A percentile compares a stretch with the other conserved stretches of the same genome.
Conservation (phyloP, 306 rosid species). For the Vigna unguiculata region DNA sequence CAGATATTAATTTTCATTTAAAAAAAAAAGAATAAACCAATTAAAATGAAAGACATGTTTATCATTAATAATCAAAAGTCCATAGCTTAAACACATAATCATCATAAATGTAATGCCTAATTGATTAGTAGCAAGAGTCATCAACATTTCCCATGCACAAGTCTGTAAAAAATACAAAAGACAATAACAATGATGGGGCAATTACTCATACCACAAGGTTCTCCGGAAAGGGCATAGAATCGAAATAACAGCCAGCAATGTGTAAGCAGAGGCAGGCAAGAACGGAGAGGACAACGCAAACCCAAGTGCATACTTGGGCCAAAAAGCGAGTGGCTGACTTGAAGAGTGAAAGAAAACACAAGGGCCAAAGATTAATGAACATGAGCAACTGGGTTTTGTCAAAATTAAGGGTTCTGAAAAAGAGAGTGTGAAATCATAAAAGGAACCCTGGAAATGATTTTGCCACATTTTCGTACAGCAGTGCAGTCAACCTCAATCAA, state of each 20-base stretch:
- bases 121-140: neutral
- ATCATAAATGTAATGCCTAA: neutral
- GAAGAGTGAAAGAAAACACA: neutral
- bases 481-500: neutral
- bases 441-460: neutral
- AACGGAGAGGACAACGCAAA: neutral
- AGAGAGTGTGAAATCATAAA: neutral
- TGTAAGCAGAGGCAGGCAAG: constrained; percentile 1
- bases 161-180: neutral
- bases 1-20: neutral
- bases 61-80: neutral
- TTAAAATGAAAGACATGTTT: no score
- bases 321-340: neutral
- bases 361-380: neutral
- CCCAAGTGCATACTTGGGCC: neutral
- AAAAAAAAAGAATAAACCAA: neutral
- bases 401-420: neutral
- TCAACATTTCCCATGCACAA: neutral
- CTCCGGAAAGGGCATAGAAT: neutral
- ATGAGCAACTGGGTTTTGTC: neutral
- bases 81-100: neutral
- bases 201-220: neutral
- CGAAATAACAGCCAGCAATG: neutral
- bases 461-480: neutral
- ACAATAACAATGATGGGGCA: no score